Percentiles rank a stretch among this genome's conserved stretches.
phyloP scores from a whole-genome alignment of 495 filamentous ascomycete genomes.

The Trypethelium eluteriae region DNA sequence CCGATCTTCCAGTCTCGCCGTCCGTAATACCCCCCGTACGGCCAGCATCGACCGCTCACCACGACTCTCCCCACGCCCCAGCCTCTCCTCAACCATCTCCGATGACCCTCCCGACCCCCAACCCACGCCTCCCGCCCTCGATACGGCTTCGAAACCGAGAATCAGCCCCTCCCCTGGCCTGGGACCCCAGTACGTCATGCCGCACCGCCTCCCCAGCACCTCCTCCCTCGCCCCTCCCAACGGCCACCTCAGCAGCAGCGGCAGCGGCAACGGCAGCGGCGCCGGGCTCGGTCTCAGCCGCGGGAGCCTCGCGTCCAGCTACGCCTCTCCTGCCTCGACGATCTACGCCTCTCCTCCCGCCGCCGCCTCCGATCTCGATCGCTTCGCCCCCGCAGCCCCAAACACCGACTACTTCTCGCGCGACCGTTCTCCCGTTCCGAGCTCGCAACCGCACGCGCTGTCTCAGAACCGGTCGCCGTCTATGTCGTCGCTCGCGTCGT shows the following conservation, averaged over 20 bases:
- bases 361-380: background rate
- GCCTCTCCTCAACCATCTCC: constrained; percentile 10
- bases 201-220: constrained; percentile 4
- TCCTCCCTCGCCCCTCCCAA: background rate
- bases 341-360: background rate
- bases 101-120: background rate
- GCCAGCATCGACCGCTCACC: background rate
- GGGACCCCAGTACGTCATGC: constrained; percentile 2
- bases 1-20: constrained; percentile 25
- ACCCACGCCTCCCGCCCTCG: constrained; percentile 6
- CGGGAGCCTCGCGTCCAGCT: background rate
- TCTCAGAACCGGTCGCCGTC: background rate
- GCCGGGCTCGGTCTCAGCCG: background rate
- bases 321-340: constrained; percentile 12
- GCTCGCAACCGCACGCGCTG: too few species aligned
- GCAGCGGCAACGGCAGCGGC: too few species aligned
- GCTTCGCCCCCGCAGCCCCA: background rate
- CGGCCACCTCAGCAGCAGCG: background rate
- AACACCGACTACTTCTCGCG: constrained; percentile 25
- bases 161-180: background rate
- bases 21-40: constrained; percentile 20
- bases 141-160: background rate
- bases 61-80: constrained; percentile 1
- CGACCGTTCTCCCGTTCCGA: constrained; percentile 13
- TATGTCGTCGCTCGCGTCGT: constrained; percentile 8